Evolutionary conservation across 345 rosid genomes (phyloP).

Genomic region (Triadica sebifera): DNA sequence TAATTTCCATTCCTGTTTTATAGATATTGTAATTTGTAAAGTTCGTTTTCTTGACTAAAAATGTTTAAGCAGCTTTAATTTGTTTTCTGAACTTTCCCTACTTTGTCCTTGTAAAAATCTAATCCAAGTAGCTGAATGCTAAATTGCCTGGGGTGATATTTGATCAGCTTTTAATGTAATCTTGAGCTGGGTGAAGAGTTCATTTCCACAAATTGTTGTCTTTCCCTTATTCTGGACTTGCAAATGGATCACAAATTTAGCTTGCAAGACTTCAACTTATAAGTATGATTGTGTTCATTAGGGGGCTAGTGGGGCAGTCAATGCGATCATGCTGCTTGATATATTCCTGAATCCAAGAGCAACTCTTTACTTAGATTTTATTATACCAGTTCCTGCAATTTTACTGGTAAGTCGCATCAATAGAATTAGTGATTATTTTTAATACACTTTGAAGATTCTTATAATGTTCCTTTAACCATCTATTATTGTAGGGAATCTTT

Average conservation of each 20-base stretch:
- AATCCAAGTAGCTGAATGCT: too few relatives aligned
- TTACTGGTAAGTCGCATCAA: slow-evolving; percentile 52
- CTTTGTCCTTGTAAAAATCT: too few relatives aligned
- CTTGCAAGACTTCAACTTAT: neutral
- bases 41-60: too few relatives aligned
- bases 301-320: slow-evolving; percentile 96
- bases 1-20: too few relatives aligned
- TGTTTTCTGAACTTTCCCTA: too few relatives aligned
- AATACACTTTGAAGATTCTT: neutral
- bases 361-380: slow-evolving; percentile 15
- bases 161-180: too few relatives aligned
- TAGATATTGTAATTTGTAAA: too few relatives aligned
- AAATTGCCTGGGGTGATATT: too few relatives aligned
- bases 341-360: slow-evolving; percentile 81
- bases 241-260: neutral
- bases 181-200: too few relatives aligned
- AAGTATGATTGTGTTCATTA: slow-evolving; percentile 24
- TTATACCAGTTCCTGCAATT: slow-evolving; percentile 28
- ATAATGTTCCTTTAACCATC: neutral
- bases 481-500: slow-evolving; percentile 55
- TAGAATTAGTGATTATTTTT: neutral
- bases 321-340: slow-evolving; percentile 82
- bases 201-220: neutral
- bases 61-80: too few relatives aligned
- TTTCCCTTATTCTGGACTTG: neutral